Base-by-base conservation (phyloP, 202 grass and related monocot species). In the Setaria italica region DNA sequence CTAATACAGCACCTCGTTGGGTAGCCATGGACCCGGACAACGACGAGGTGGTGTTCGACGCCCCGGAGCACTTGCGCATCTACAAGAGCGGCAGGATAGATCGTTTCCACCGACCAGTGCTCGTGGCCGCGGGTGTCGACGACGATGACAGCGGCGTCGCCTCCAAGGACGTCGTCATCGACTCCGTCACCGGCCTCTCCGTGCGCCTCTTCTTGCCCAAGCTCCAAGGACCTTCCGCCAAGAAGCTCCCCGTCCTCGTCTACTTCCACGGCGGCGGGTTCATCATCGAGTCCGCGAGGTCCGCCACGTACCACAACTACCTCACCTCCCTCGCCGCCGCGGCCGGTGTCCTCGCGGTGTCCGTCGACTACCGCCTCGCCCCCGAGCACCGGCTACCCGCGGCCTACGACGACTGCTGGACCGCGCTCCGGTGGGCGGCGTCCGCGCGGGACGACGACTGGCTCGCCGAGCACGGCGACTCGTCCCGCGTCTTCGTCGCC, bases 221-320 rank as follows among this genome's bases (percentile, higher is more conserved):
- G 19, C 46, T 34, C 29, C 51, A 58, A 7, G 51, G 17, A 1
- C 62, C 25, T 55, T 14, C 76, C 6, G 0, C 13, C 48, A 60
- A 82, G 51, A 94, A 90, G 79, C 85, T 91, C 45, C 86, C 91
- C 8, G 47, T 94, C 79, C 86, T 94, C 86, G 67, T 94, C 47
- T 94, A 91, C 74, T 87, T 90, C 73, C 88, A 94, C 39, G 88
- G 88, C 65, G 91, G 88, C 9, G 83, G 63, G 68, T 94, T 94
- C 85, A 9, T 94, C 75, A 63, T 91, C 9, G 86, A 81, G 77
- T 84, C 88, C 2, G 43, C 88, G 2, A 64, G 48, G 74, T 72
- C 60, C 48, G 60, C 86, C 13, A 60, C 56, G 21, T 91, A 88
- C 83, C 88, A 94, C 73, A 83, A 50, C n/a, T 84, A 78, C 83